phyloP scores from a whole-genome alignment of 2,329 filamentous ascomycete species.

The Fusarium anthophilum region DNA sequence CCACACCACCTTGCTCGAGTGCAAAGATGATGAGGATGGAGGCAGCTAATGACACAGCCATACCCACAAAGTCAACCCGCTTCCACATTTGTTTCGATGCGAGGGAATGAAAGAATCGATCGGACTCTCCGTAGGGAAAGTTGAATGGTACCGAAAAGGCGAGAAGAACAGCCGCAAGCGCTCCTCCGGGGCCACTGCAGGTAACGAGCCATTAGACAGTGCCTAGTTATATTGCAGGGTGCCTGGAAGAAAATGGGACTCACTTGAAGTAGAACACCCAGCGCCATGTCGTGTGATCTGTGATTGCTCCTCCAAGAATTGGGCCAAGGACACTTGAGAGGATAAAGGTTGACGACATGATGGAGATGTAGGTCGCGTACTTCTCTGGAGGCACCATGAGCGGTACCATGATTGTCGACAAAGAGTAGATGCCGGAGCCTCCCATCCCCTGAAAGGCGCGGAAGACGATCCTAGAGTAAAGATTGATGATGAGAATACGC shows the following conservation, averaged over 20 bases:
- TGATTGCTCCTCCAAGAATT: conserved; percentile 10
- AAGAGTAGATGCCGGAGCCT: conserved; percentile 28
- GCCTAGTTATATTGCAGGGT: neutral
- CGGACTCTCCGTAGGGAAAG: neutral
- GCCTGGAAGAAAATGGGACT: neutral
- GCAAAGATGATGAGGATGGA: conserved; percentile 58
- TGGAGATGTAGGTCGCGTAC: conserved; percentile 22
- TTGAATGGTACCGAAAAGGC: conserved; percentile 4
- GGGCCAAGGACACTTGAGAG: conserved; percentile 13
- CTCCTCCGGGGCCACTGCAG: neutral
- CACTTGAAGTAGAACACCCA: conserved; percentile 19
- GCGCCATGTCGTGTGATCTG: conserved; percentile 10
- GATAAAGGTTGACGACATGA: conserved; percentile 19
- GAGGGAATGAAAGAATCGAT: neutral
- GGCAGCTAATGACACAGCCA: conserved; percentile 49
- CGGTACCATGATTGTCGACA: conserved; percentile 20
- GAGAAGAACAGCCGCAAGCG: conserved; percentile 4
- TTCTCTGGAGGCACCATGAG: conserved; percentile 12
- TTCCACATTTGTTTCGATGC: neutral
- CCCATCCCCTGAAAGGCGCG: conserved; percentile 29
- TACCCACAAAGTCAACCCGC: conserved; percentile 33
- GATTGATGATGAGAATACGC: neutral
- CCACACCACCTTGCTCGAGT: conserved; percentile 55
- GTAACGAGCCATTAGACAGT: no score
- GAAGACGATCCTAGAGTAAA: conserved; percentile 14